Percentiles rank a stretch among this genome's conserved stretches.
Conservation (phyloP, 495 filamentous ascomycete genomes). For the Aspergillus coremiiformis region DNA sequence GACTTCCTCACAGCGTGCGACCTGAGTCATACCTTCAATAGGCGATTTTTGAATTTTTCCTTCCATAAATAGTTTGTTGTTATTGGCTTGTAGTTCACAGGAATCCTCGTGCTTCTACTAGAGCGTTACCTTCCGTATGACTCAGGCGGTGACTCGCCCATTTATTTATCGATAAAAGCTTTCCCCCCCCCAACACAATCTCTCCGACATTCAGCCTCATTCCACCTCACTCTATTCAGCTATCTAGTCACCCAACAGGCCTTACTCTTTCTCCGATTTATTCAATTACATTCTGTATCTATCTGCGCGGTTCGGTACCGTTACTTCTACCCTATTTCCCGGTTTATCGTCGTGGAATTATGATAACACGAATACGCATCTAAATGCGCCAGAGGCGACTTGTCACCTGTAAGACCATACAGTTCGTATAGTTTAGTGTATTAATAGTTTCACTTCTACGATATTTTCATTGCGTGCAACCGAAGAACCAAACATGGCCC, state of each 20-base stretch:
- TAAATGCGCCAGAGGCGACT: constrained; percentile 30
- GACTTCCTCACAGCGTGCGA: background rate
- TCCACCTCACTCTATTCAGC: background rate
- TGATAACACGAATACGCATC: constrained; percentile 44
- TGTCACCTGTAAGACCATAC: constrained; percentile 12
- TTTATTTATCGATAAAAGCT: constrained; percentile 42
- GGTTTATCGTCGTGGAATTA: constrained; percentile 21
- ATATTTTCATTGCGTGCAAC: background rate
- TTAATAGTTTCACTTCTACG: background rate
- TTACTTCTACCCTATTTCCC: background rate
- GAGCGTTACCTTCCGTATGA: constrained; percentile 6
- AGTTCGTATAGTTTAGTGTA: background rate
- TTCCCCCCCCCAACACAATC: constrained; percentile 7
- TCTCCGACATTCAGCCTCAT: constrained; percentile 2
- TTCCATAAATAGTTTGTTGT: background rate
- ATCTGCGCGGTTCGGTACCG: background rate
- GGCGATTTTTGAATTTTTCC: background rate
- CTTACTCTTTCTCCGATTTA: background rate
- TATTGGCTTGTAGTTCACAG: background rate
- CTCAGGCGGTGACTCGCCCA: constrained; percentile 27
- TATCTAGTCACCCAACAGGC: background rate
- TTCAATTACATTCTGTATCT: background rate
- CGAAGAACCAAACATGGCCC: constrained; percentile 23
- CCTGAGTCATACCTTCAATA: background rate
- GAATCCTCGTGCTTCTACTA: background rate